Evolutionary conservation across 371 early-diverging fungal species (phyloP).

Genomic region (Apophysomyces ossiformis): DNA sequence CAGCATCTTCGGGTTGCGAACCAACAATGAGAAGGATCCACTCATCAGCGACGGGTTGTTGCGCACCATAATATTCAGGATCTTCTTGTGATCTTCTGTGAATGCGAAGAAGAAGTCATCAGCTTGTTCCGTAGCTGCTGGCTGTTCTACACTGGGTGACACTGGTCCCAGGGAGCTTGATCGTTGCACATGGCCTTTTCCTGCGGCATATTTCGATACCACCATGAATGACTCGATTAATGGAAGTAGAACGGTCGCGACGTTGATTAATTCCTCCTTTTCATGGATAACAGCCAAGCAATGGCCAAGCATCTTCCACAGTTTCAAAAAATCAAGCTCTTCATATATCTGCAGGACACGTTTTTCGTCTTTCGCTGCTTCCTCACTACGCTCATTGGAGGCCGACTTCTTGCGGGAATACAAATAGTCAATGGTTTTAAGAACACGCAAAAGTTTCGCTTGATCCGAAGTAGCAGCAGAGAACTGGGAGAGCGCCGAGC

Average conservation of each 20-base stretch:
- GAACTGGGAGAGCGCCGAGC: conserved; percentile 68
- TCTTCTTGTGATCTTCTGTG: conserved; percentile 94
- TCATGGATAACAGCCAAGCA: conserved; percentile 77
- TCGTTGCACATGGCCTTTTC: conserved; percentile 29
- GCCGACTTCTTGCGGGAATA: conserved; percentile 49
- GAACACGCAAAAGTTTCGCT: conserved; percentile 89
- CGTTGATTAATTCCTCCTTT: conserved; percentile 81
- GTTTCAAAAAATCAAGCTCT: conserved; percentile 65
- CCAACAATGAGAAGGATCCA: conserved; percentile 96
- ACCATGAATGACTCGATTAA: conserved; percentile 98
- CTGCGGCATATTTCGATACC: conserved; percentile 77
- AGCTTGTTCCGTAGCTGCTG: conserved; percentile 28
- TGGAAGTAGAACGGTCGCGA: conserved; percentile 93
- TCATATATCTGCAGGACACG: conserved; percentile 73
- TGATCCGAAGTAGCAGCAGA: conserved; percentile 88
- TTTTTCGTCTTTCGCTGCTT: conserved; percentile 48
- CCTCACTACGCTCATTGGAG: conserved; percentile 29
- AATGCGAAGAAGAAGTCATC: conserved; percentile 86
- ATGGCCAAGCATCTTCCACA: conserved; percentile 85
- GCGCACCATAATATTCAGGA: conserved; percentile 96
- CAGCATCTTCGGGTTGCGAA: conserved; percentile 95
- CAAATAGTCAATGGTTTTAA: conserved; percentile 94
- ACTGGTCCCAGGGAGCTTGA: conserved; percentile 1
- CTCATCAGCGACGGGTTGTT: conserved; percentile 95
- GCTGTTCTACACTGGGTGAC: conserved; percentile 29